These are phyloP conservation scores for Prosopis cineraria DNA, from an alignment of 306 rosid genomes.

Conservation along the genomic window DNA sequence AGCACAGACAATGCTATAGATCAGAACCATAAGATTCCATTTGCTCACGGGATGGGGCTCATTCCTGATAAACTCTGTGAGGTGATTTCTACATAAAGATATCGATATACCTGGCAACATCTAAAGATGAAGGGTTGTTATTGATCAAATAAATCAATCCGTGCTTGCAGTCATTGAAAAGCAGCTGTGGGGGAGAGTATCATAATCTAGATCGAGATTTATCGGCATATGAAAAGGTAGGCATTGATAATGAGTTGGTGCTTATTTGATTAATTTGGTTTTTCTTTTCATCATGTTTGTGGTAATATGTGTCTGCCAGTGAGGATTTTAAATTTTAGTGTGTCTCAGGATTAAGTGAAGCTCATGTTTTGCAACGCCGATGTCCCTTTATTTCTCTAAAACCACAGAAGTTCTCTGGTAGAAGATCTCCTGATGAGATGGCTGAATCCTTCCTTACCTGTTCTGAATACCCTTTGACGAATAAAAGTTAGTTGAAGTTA, in stretches of 20 bases:
- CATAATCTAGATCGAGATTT: conserved; percentile 9
- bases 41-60: conserved; percentile 40
- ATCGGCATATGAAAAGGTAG: background rate
- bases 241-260: background rate
- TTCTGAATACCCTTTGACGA: no score
- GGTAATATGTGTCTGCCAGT: background rate
- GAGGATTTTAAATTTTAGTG: background rate
- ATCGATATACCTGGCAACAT: background rate
- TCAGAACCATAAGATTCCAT: conserved; percentile 13
- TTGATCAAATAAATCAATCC: background rate
- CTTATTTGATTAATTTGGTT: background rate
- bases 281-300: background rate
- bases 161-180: conserved; percentile 34
- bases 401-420: background rate
- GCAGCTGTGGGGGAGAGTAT: conserved; percentile 43
- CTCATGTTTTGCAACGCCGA: background rate
- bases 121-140: background rate
- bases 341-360: background rate
- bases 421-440: background rate
- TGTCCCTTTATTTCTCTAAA: background rate
- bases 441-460: background rate
- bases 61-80: conserved; percentile 49
- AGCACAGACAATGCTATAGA: background rate
- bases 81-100: conserved; percentile 9
- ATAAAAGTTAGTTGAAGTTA: no score